These are phyloP conservation scores for Claviceps humidiphila DNA, from an alignment of 2,329 filamentous ascomycete genomes.

Conservation along the genomic window DNA sequence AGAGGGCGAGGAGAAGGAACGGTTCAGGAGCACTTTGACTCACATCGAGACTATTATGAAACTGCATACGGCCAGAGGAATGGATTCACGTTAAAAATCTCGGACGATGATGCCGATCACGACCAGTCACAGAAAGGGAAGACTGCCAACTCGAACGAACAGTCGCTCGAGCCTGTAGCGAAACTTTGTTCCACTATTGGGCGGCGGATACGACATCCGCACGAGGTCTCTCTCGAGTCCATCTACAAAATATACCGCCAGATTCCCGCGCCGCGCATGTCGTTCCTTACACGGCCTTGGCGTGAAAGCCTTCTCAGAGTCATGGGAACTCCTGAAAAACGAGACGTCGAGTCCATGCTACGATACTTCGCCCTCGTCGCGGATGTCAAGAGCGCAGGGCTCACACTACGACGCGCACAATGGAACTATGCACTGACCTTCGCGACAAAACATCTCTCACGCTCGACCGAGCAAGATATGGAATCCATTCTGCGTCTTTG, in stretches of 20 bases:
- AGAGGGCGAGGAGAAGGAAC: constrained; percentile 33
- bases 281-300: constrained; percentile 33
- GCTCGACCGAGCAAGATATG: constrained; percentile 43
- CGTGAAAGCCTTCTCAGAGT: constrained; percentile 54
- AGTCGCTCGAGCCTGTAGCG: constrained; percentile 22
- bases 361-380: constrained; percentile 74
- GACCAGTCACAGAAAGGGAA: constrained; percentile 31
- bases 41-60: constrained; percentile 39
- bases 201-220: constrained; percentile 28
- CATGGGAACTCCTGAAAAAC: constrained; percentile 49
- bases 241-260: constrained; percentile 37
- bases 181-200: constrained; percentile 29
- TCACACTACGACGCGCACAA: constrained; percentile 52
- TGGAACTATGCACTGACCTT: constrained; percentile 82
- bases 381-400: constrained; percentile 63
- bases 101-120: constrained; percentile 35
- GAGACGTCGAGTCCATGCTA: constrained; percentile 51
- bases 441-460: constrained; percentile 56
- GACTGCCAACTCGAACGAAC: constrained; percentile 20
- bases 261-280: constrained; percentile 39
- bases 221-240: constrained; percentile 24
- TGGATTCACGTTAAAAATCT: constrained; percentile 34
- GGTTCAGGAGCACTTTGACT: constrained; percentile 40
- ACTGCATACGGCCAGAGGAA: constrained; percentile 39
- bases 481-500: constrained; percentile 60